These are phyloP conservation scores for Populus pruinosa DNA, from an alignment of 345 rosid species.

Conservation along the genomic window DNA sequence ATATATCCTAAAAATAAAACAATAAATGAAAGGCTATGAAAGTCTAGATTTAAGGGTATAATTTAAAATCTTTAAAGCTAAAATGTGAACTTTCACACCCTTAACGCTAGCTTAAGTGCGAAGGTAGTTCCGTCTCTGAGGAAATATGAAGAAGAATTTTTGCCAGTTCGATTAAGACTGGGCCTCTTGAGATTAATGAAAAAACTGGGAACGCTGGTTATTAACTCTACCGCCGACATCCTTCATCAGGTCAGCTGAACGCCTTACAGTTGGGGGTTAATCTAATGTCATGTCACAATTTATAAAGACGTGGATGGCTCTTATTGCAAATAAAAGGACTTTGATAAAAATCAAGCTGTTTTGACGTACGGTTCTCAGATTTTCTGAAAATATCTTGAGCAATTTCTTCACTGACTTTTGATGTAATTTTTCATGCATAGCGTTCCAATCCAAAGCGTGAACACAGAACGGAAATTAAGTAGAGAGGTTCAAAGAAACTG, in stretches of 20 bases:
- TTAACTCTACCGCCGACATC: background rate
- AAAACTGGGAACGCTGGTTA: too few species aligned
- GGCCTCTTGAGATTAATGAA: background rate
- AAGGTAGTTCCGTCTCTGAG: too few species aligned
- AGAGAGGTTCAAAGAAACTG: background rate
- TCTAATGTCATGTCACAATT: too few species aligned
- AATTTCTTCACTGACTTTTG: background rate
- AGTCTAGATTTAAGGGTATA: too few species aligned
- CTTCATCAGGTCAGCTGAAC: background rate
- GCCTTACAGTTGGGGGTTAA: too few species aligned
- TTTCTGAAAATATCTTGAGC: constrained; percentile 1
- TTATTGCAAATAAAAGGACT: background rate
- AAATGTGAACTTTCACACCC: too few species aligned
- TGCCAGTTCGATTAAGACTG: background rate
- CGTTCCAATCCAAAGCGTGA: background rate
- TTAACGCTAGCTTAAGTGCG: too few species aligned
- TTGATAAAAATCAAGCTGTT: background rate
- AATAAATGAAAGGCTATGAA: too few species aligned
- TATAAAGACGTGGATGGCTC: background rate
- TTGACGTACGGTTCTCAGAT: background rate
- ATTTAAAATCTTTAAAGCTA: too few species aligned
- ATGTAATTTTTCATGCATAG: background rate
- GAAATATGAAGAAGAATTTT: too few species aligned
- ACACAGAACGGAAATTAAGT: background rate
- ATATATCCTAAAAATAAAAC: too few species aligned